Evolutionary conservation across 768 basidiomycete species (phyloP).

Genomic region (Termitomyces sp.): DNA sequence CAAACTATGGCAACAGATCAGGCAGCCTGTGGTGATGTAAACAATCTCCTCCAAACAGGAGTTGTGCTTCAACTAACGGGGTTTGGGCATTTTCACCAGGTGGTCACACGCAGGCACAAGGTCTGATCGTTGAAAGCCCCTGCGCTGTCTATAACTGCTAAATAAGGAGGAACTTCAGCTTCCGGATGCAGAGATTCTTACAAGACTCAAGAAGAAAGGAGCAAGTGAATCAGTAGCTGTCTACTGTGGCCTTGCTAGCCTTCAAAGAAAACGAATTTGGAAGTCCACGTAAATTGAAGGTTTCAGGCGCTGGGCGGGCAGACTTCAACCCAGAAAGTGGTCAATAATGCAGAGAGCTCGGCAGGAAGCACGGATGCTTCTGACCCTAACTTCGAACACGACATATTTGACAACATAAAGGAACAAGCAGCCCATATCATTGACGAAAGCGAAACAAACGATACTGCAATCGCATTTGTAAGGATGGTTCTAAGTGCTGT

Average conservation of each 20-base stretch:
- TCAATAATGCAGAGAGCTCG: background rate
- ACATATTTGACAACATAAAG: background rate
- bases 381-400: background rate
- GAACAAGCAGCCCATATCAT: background rate
- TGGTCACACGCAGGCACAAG: background rate
- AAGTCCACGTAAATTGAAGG: background rate
- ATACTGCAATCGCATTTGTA: background rate
- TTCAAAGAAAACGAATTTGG: too few relatives aligned
- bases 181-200: background rate
- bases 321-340: background rate
- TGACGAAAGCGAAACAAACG: too few relatives aligned
- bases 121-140: background rate
- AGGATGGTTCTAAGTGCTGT: background rate
- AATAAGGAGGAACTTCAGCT: background rate
- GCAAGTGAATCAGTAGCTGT: background rate
- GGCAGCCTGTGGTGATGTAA: background rate
- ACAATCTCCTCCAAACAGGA: background rate
- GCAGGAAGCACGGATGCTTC: too few relatives aligned
- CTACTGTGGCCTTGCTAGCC: background rate
- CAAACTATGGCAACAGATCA: background rate
- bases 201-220: background rate
- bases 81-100: too few relatives aligned
- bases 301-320: background rate
- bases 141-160: background rate
- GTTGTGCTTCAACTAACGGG: background rate